Evolutionary conservation across 2,329 filamentous ascomycete genomes (phyloP).

Genomic region (Xylaria sp.): DNA sequence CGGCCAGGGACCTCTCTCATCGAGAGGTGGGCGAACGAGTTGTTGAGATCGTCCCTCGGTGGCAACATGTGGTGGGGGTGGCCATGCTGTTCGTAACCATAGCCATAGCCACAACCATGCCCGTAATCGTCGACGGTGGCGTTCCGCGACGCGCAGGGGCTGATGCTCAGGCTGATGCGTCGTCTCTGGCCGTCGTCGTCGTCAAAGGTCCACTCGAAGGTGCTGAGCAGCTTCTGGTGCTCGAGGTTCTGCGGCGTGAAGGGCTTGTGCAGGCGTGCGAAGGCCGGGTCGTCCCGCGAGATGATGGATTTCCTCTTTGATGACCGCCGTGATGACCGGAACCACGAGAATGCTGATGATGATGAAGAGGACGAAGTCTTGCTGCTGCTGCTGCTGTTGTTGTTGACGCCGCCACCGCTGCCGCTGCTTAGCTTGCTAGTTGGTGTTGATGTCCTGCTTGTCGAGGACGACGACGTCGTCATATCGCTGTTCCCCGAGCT

Average conservation of each 20-base stretch:
- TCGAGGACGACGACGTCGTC: conserved; percentile 14
- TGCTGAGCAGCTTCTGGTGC: conserved; percentile 49
- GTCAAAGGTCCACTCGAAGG: conserved; percentile 49
- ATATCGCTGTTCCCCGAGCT: conserved; percentile 29
- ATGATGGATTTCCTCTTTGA: conserved; percentile 35
- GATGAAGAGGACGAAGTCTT: conserved; percentile 21
- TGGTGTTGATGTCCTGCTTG: conserved; percentile 21
- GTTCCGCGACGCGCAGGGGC: conserved; percentile 46
- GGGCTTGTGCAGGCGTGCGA: conserved; percentile 47
- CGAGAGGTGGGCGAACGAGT: conserved; percentile 32
- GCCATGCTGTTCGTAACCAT: conserved; percentile 13
- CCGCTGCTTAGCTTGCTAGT: conserved; percentile 16
- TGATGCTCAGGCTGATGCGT: conserved; percentile 44
- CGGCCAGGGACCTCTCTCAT: conserved; percentile 28
- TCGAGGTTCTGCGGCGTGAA: conserved; percentile 51
- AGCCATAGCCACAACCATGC: conserved; percentile 12
- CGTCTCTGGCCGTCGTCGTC: conserved; percentile 17
- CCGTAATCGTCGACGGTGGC: conserved; percentile 42
- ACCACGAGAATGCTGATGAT: conserved; percentile 30
- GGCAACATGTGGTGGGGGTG: conserved; percentile 29
- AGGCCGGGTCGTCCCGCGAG: conserved; percentile 36
- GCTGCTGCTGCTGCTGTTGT: conserved; percentile 17
- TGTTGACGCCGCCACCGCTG: background rate
- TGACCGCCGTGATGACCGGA: conserved; percentile 26
- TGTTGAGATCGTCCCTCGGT: conserved; percentile 30